Base-by-base conservation (phyloP, 202 grass and related monocot genomes). In the Carex arenaria region DNA sequence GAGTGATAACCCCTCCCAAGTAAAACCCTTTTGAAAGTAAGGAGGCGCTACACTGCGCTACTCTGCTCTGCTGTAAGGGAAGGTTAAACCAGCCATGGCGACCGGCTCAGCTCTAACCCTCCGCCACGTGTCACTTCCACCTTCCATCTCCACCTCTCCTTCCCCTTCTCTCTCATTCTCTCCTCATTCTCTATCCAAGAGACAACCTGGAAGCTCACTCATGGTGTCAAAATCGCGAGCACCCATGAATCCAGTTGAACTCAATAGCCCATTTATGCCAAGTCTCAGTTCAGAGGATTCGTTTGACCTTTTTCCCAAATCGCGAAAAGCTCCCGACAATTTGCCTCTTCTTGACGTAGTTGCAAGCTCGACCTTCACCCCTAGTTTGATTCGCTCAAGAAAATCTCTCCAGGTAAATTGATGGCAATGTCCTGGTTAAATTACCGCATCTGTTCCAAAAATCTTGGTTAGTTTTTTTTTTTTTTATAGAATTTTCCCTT, bases 391-490 rank as follows among this genome's bases (percentile, higher is more conserved):
- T 40, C 78, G 10, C n/a, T 40, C 57, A 30, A 17, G 5, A 19
- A 42, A 43, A 65, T 47, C 78, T 15, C 19, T 65, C 34, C n/a
- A 81, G 78, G 78, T 65, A 81, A 51, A 77, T 5, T 10, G 57
- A 28, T 52, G 70, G 22, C 22, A 73, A 42, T 15, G 4, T 0
- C 20, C 20, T 11, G 43, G 45, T 52, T 42, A 13, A 57, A 51
- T 42, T 22, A 72, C 19, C 4, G 18, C 10, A 47, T 72, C 10
- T 13, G 68, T 49, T 49, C 4, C 3, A 65, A 65, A 65, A 65
- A 31, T 3, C 17, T 61, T n/a, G 7, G 10, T 61, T 20, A 23
- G 0, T 26, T 1, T 26, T 26, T 23, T 61, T 23, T 61, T 20
- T 61, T 9, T 45, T 45, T 45, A 45, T 45, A 45, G 7, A 45